phyloP scores from a whole-genome alignment of 768 basidiomycete genomes.

The Lanmaoa pseudosensibilis region DNA sequence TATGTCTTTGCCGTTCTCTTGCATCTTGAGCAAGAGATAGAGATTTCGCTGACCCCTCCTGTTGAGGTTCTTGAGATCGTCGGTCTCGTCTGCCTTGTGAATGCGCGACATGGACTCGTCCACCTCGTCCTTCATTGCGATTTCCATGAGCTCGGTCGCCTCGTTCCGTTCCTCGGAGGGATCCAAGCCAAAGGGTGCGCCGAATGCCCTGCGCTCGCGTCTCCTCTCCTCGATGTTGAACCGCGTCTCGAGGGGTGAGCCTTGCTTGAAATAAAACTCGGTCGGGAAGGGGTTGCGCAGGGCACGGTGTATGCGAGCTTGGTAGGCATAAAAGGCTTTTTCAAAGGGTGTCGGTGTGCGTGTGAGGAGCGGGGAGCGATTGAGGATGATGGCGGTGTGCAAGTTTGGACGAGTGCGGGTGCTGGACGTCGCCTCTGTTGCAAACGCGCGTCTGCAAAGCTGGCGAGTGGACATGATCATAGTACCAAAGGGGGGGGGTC shows the following conservation, averaged over 20 bases:
- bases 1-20: slow-evolving; percentile 42
- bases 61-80: slow-evolving; percentile 75
- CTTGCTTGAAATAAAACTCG: slow-evolving; percentile 93
- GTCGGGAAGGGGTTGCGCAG: slow-evolving; percentile 85
- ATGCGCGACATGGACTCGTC: slow-evolving; percentile 62
- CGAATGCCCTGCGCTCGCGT: slow-evolving; percentile 75
- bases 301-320: slow-evolving; percentile 78
- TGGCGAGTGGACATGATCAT: slow-evolving; percentile 17
- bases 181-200: slow-evolving; percentile 52
- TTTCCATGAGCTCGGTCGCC: slow-evolving; percentile 56
- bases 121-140: slow-evolving; percentile 58
- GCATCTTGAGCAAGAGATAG: slow-evolving; percentile 74
- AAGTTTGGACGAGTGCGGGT: slow-evolving; percentile 37
- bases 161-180: slow-evolving; percentile 42
- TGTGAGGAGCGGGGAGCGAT: slow-evolving; percentile 75
- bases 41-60: slow-evolving; percentile 82
- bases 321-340: slow-evolving; percentile 79
- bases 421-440: slow-evolving; percentile 38
- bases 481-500: no score
- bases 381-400: slow-evolving; percentile 68
- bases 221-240: slow-evolving; percentile 75
- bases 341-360: slow-evolving; percentile 74
- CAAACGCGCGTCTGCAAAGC: slow-evolving; percentile 39
- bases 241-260: slow-evolving; percentile 78
- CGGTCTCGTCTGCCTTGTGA: slow-evolving; percentile 57